Evolutionary conservation across 106 monocot species (phyloP), one percentile per base, ranked within the genome.

Genomic region (Apostasia shenzhenica): DNA sequence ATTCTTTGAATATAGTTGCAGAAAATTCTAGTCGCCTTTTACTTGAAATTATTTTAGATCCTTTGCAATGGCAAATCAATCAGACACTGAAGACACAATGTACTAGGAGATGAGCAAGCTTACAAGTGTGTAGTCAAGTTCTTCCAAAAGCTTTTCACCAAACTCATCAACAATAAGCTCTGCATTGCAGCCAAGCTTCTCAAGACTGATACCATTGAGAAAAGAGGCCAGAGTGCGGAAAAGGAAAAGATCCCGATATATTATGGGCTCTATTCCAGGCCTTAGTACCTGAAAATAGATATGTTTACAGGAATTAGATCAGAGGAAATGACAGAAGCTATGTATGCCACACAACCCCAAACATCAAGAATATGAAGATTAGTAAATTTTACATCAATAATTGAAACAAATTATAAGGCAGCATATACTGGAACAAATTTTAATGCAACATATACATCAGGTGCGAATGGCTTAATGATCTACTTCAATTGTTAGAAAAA

Each of bases 161-260:
- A 99, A 99, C 79, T 99, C 97, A 75, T 99, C 97, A 55, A 99
- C 97, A 72, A 99, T 93, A 81, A 99, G 89, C 76, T 99, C 97
- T 43, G 97, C 93, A 83, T 99, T 93, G 89, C 97, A 93, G 4
- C 97, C 97, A 58, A 99, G 77, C 77, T 93, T 99, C 73, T 88
- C 93, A 72, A 99, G 77, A 70, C 97, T 99, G 67, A 99, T 87
- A 46, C 97, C 93, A 74, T 93, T 99, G 49, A 99, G 67, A 76
- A 99, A 99, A n/a, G 97, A 99, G 67, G 97, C 97, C 45, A 99
- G 76, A 44, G 93, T 99, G 6, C 97, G 84, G 63, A 99, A 99
- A 14, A 99, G 87, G 72, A 99, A 99, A 75, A 99, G 97, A 76
- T 99, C 97, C 37, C 97, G 71, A 56, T 99, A 99, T 49, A 99